Evolutionary conservation across 2,329 filamentous ascomycete species (phyloP), one percentile per base, ranked within the genome.

Genomic region (Albophoma yamanashiensis): DNA sequence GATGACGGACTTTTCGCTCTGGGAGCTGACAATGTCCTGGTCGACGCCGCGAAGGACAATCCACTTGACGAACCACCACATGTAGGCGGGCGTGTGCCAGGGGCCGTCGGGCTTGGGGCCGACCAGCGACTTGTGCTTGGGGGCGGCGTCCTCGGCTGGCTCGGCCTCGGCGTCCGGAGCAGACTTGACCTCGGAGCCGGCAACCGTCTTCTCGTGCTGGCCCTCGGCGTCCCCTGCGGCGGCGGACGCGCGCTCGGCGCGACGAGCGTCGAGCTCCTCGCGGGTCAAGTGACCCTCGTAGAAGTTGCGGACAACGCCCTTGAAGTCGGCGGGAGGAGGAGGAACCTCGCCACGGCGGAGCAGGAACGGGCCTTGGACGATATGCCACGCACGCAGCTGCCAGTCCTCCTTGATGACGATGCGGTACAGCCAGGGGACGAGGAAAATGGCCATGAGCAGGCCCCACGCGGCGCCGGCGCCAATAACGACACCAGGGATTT

Each of bases 321-420:
- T 66, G 58, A 71, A 74, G 60, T 76, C 73, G 7, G 72, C 75
- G 0, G 82, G 80, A 1, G 75, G 67, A 2, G 75, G 71, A 3
- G 76, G 75, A 0, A 74, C 71, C 0, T 73, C 68, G 2, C 71
- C 72, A 39, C 78, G 77, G 17, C 71, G 70, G 57, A 82, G 77
- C 9, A 85, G 76, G 0, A 84, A 69, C 34, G 80, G 82, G 0
- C 83, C 84, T 20, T 78, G 69, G 61, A 78, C 64, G 60, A 86
- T 73, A 62, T 86, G 76, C 68, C 76, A 86, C 70, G 76, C 71
- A 63, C 78, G 79, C 61, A 89, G 73, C 66, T 82, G 72, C 81
- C 83, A 81, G 73, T 89, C 84, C 64, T 86, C 77, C 71, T 79
- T 73, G 70, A 87, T 72, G 64, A 89, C 75, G 53, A 80, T 76